Conservation (phyloP, 2,329 filamentous ascomycete species). For the Aspergillus hortae region DNA sequence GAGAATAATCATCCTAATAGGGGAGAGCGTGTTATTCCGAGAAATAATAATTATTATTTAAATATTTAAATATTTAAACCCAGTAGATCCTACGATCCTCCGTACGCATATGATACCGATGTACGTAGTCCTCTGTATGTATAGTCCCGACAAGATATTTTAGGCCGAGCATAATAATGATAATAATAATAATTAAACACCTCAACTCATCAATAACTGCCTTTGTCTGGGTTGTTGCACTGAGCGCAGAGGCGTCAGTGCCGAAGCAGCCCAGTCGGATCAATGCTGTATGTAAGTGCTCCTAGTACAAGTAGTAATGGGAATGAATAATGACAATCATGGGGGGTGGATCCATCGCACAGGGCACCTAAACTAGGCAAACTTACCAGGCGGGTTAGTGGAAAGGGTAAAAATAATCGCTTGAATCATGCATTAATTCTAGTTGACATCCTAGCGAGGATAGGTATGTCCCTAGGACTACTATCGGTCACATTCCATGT, state of each 20-base stretch:
- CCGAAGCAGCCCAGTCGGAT: conserved; percentile 1
- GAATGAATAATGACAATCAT: conserved; percentile 4
- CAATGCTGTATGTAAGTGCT: conserved; percentile 2
- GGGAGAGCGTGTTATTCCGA: background rate
- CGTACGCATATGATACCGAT: too few relatives aligned
- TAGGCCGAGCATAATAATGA: too few relatives aligned
- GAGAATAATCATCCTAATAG: background rate
- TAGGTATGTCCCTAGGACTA: too few relatives aligned
- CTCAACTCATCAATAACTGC: too few relatives aligned
- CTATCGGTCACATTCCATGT: too few relatives aligned
- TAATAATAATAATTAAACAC: too few relatives aligned
- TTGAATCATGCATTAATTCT: background rate
- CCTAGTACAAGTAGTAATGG: background rate
- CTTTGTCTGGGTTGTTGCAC: background rate
- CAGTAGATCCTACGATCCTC: too few relatives aligned
- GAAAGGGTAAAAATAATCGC: too few relatives aligned
- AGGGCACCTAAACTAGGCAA: conserved; percentile 15
- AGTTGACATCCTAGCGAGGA: too few relatives aligned
- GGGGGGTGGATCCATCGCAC: conserved; percentile 11
- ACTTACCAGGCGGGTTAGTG: conserved; percentile 7
- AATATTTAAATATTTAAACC: background rate
- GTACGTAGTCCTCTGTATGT: too few relatives aligned
- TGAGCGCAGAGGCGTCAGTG: background rate
- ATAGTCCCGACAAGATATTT: too few relatives aligned
- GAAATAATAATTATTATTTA: background rate